phyloP scores from a whole-genome alignment of 306 rosid genomes.

The Prunus dulcis region DNA sequence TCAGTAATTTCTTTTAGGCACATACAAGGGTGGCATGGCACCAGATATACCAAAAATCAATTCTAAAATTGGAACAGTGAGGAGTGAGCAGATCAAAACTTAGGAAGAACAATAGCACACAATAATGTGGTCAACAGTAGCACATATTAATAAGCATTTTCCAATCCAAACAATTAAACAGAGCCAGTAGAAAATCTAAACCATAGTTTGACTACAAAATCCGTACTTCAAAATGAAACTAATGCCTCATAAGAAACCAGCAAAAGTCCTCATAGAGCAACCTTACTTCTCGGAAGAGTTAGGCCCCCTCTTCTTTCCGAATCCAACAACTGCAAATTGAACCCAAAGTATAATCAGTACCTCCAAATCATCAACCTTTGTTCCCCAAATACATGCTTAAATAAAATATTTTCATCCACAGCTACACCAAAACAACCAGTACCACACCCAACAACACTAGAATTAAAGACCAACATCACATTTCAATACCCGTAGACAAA shows the following conservation, averaged over 20 bases:
- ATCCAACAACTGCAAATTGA: conserved; percentile 45
- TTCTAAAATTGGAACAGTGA: neutral
- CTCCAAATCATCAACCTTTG: neutral
- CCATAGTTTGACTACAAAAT: neutral
- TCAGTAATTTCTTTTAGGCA: neutral
- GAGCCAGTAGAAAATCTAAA: neutral
- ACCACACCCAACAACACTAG: neutral
- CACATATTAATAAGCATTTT: neutral
- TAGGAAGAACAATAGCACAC: neutral
- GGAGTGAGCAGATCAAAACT: neutral
- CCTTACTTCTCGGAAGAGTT: conserved; percentile 55
- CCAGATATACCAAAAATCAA: neutral
- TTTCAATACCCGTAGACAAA: neutral
- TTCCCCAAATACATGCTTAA: neutral
- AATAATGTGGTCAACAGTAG: neutral
- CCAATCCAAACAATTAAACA: neutral
- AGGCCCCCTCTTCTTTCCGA: conserved; percentile 62
- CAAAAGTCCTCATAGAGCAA: neutral
- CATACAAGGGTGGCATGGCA: neutral
- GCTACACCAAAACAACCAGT: neutral
- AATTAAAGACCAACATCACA: neutral
- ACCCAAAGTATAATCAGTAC: neutral
- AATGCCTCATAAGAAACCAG: conserved; percentile 2
- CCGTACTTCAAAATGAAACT: neutral
- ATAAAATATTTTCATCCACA: neutral